phyloP scores from a whole-genome alignment of 306 rosid genomes.

The Cucumis cinereus region DNA sequence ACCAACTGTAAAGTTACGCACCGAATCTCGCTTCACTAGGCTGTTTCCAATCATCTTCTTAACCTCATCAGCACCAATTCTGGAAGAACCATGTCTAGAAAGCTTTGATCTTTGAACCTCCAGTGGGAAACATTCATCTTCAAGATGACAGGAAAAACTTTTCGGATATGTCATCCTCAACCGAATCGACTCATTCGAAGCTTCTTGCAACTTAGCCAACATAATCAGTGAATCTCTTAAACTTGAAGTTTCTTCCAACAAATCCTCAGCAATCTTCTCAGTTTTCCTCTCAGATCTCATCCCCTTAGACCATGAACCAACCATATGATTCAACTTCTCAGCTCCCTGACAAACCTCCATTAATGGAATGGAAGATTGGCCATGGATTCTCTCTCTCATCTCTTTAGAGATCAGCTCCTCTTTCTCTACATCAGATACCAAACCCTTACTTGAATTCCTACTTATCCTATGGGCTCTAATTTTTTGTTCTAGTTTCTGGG shows the following conservation, averaged over 20 bases:
- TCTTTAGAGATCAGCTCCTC: conserved; percentile 27
- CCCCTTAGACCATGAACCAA: conserved; percentile 68
- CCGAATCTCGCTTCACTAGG: conserved; percentile 21
- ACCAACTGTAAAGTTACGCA: conserved; percentile 9
- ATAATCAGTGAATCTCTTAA: conserved; percentile 55
- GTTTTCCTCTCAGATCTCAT: conserved; percentile 34
- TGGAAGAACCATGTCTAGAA: conserved; percentile 26
- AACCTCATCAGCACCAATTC: conserved; percentile 29
- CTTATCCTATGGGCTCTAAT: conserved; percentile 25
- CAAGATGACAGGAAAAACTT: not conserved
- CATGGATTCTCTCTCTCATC: conserved; percentile 17
- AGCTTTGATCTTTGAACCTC: conserved; percentile 27
- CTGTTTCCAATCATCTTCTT: conserved; percentile 34
- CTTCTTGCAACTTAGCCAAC: conserved; percentile 71
- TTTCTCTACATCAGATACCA: conserved; percentile 18
- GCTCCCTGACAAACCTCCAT: conserved; percentile 65
- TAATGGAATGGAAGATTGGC: conserved; percentile 52
- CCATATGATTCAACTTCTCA: conserved; percentile 56
- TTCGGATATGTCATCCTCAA: conserved; percentile 24
- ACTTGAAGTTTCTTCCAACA: conserved; percentile 78
- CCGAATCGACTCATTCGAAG: conserved; percentile 30
- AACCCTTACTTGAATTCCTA: conserved; percentile 16
- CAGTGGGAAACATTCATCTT: conserved; percentile 19
- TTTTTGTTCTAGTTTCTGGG: conserved; percentile 41
- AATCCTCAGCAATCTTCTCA: conserved; percentile 49